Evolutionary conservation across 495 filamentous ascomycete genomes (phyloP).

Genomic region (Chaetomium tenue): DNA sequence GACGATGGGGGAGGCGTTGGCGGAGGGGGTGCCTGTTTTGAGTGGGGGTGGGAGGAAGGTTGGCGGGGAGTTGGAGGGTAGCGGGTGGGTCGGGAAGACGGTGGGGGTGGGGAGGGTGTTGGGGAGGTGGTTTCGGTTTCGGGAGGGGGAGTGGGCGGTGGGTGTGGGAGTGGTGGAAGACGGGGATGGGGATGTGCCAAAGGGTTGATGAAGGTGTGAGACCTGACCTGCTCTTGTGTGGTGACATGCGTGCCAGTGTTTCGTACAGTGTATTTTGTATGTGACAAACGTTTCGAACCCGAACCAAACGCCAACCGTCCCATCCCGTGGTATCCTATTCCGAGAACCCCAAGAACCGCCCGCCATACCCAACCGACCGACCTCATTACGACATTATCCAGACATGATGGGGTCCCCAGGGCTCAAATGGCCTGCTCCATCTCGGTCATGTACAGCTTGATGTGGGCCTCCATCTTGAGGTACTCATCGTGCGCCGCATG

Average conservation of each 20-base stretch:
- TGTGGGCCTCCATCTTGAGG: constrained; percentile 92
- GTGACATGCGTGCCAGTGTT: neutral
- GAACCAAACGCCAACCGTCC: constrained; percentile 15
- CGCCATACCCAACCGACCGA: constrained; percentile 21
- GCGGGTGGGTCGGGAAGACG: constrained; percentile 63
- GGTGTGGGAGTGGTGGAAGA: neutral
- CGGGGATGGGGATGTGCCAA: neutral
- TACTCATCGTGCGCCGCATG: constrained; percentile 86
- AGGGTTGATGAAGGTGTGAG: constrained; percentile 1
- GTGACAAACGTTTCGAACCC: neutral
- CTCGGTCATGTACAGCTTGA: constrained; percentile 95
- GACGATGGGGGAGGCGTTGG: constrained; percentile 45
- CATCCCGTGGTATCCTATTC: constrained; percentile 29
- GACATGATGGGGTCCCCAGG: constrained; percentile 10
- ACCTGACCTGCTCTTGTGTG: constrained; percentile 10
- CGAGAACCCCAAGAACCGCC: constrained; percentile 10
- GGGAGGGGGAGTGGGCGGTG: constrained; percentile 36
- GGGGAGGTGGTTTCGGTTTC: constrained; percentile 71
- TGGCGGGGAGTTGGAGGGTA: constrained; percentile 49
- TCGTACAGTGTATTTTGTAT: neutral
- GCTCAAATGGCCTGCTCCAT: constrained; percentile 87
- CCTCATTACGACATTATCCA: constrained; percentile 22
- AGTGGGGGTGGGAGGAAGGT: constrained; percentile 54
- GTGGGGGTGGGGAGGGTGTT: constrained; percentile 63
- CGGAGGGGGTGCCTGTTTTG: constrained; percentile 60